Evolutionary conservation across 306 rosid genomes (phyloP), one percentile per base, ranked within the genome.

Genomic region (Gleditsia sinensis): DNA sequence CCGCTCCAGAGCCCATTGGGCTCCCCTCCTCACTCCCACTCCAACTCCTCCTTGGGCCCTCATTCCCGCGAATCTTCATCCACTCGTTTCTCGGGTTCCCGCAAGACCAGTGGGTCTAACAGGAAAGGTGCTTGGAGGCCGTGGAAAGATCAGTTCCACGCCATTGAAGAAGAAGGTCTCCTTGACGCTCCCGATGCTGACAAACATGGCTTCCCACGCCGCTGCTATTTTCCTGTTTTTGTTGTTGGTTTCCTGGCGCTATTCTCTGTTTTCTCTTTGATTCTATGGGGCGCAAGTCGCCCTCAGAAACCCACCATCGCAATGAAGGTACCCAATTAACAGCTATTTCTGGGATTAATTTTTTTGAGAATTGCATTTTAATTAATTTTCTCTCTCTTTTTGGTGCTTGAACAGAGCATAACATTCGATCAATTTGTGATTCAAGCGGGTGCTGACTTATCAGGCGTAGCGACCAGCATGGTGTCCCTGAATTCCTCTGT

Each of bases 1-100:
- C 98, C 98, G 0, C 82, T 89, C 9, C 93, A 81, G 9, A 90
- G 97, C 85, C 95, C 97, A 0, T 50, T 83, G 89, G 99, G 96
- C 34, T 94, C 98, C 5, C 98, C 98, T 3, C 98, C 96, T 0
- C 97, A 84, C 77, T 91, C 99, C 6, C 96, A 91, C 62, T 93
- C 98, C 54, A 91, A 91, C 88, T 91, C 98, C 10, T 93, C 98
- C 0, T 49, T 90, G 30, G 96, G 98, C 27, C 96, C 89, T 0
- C 92, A 85, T 68, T 89, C 98, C 7, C 91, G 96, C 21, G 98
- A 89, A 55, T 94, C 98, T 24, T 82, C 98, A 69, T 94, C 98
- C 76, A 91, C 96, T 0, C 82, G 98, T 46, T 94, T 84, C 82
- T 94, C 96, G 6, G 87, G 89, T n/a, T 87, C 97, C 24, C 85